phyloP scores from a whole-genome alignment of 1,139 yeast species.

The Candida glucosophila region DNA sequence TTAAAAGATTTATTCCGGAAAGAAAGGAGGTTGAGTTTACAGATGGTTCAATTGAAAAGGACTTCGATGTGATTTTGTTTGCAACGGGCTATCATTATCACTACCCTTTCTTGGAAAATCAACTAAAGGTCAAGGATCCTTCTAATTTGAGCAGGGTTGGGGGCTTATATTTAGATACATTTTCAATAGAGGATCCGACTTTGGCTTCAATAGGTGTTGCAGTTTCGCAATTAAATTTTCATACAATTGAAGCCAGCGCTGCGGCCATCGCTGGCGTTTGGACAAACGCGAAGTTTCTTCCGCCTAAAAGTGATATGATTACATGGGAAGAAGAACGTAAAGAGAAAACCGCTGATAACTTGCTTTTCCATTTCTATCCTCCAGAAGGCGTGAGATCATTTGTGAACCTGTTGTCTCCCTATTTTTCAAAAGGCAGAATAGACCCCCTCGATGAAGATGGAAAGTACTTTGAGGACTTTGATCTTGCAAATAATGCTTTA shows the following conservation, averaged over 20 bases:
- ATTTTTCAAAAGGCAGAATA: slow-evolving; percentile 15
- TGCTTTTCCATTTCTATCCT: slow-evolving; percentile 17
- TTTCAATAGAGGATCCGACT: slow-evolving; percentile 33
- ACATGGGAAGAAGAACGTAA: slow-evolving; percentile 21
- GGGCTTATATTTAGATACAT: slow-evolving; percentile 32
- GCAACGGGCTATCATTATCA: slow-evolving; percentile 33
- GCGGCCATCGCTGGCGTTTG: slow-evolving; percentile 42
- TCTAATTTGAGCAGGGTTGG: slow-evolving; percentile 20
- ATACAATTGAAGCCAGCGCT: slow-evolving; percentile 33
- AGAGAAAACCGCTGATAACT: slow-evolving; percentile 13
- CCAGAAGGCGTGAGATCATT: slow-evolving; percentile 13
- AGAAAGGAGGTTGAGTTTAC: slow-evolving; percentile 18
- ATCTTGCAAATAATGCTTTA: slow-evolving; percentile 13
- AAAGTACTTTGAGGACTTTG: slow-evolving; percentile 15
- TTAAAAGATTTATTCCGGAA: slow-evolving; percentile 16
- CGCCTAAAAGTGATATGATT: slow-evolving; percentile 19
- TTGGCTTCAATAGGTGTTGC: slow-evolving; percentile 33
- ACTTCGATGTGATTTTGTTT: slow-evolving; percentile 21
- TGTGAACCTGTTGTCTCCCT: slow-evolving; percentile 14
- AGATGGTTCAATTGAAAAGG: slow-evolving; percentile 18
- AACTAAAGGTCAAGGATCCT: slow-evolving; percentile 15
- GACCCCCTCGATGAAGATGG: slow-evolving; percentile 19
- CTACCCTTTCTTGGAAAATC: slow-evolving; percentile 19
- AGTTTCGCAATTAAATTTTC: slow-evolving; percentile 31
- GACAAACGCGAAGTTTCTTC: slow-evolving; percentile 22